These are phyloP conservation scores for Irpex sp. DNA, from an alignment of 1,284 basidiomycete genomes.

Conservation along the genomic window DNA sequence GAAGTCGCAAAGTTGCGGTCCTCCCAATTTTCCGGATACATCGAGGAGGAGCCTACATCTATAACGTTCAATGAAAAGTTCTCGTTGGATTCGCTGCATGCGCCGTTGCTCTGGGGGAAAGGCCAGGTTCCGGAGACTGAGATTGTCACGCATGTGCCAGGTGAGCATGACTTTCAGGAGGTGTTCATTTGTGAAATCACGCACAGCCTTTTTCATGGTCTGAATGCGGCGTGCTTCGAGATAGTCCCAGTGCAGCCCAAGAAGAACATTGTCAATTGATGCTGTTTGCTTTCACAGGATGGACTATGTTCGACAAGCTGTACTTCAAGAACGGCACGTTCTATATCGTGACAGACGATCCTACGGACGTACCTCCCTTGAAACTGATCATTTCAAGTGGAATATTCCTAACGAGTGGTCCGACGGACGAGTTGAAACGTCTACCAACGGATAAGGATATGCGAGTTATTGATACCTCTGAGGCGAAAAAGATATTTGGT, in stretches of 20 bases:
- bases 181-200: slow-evolving; percentile 1
- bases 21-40: slow-evolving; percentile 16
- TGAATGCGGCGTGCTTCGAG: neutral
- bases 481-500: slow-evolving; percentile 71
- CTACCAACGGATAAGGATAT: slow-evolving; percentile 76
- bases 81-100: slow-evolving; percentile 22
- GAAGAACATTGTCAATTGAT: neutral
- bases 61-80: slow-evolving; percentile 26
- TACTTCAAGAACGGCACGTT: slow-evolving; percentile 77
- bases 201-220: neutral
- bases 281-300: slow-evolving; percentile 45
- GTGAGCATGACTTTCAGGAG: slow-evolving; percentile 28
- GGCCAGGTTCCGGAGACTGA: slow-evolving; percentile 52
- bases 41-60: slow-evolving; percentile 13
- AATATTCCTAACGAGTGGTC: slow-evolving; percentile 41
- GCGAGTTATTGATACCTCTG: slow-evolving; percentile 64
- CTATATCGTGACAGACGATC: slow-evolving; percentile 65
- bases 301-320: slow-evolving; percentile 81
- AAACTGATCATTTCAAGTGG: slow-evolving; percentile 57
- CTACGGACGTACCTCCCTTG: slow-evolving; percentile 49
- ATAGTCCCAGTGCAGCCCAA: neutral
- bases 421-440: slow-evolving; percentile 42
- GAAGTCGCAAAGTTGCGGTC: slow-evolving; percentile 17
- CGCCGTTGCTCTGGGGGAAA: slow-evolving; percentile 28
- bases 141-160: slow-evolving; percentile 61